These are phyloP conservation scores for Bipolaris bicolor DNA, from an alignment of 2,329 filamentous ascomycete genomes.

Conservation along the genomic window DNA sequence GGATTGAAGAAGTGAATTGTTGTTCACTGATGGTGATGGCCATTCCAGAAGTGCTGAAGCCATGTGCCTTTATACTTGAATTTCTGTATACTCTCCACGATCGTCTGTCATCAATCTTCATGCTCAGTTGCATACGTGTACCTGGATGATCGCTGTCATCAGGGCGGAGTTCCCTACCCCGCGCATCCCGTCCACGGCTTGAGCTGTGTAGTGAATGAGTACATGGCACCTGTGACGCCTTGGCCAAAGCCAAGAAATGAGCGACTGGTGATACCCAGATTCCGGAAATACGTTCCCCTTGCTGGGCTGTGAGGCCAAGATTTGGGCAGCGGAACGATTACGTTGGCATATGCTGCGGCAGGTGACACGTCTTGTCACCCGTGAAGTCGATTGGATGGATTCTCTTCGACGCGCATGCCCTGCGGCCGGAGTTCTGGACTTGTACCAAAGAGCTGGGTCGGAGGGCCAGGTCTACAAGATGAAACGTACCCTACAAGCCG, in stretches of 20 bases:
- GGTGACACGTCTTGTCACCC: neutral
- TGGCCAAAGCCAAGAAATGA: neutral
- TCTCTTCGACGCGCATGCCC: neutral
- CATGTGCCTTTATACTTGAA: neutral
- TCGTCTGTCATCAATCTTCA: neutral
- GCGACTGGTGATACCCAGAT: neutral
- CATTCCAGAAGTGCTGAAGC: neutral
- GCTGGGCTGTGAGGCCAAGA: neutral
- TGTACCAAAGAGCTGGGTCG: neutral
- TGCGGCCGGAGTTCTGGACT: neutral
- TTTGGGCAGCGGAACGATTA: neutral
- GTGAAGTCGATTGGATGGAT: neutral
- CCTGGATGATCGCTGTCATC: no score
- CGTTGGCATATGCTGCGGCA: neutral
- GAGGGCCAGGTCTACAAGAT: neutral
- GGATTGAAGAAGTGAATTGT: neutral
- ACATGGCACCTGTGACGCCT: slow-evolving; percentile 2
- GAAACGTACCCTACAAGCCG: neutral
- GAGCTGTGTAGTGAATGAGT: neutral
- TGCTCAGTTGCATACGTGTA: neutral
- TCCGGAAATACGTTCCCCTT: neutral
- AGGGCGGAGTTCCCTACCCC: neutral
- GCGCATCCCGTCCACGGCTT: neutral
- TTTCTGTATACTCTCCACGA: neutral
- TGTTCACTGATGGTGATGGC: neutral